phyloP scores from a whole-genome alignment of 2,329 filamentous ascomycete species.

The Colletotrichum lindemuthianum region DNA sequence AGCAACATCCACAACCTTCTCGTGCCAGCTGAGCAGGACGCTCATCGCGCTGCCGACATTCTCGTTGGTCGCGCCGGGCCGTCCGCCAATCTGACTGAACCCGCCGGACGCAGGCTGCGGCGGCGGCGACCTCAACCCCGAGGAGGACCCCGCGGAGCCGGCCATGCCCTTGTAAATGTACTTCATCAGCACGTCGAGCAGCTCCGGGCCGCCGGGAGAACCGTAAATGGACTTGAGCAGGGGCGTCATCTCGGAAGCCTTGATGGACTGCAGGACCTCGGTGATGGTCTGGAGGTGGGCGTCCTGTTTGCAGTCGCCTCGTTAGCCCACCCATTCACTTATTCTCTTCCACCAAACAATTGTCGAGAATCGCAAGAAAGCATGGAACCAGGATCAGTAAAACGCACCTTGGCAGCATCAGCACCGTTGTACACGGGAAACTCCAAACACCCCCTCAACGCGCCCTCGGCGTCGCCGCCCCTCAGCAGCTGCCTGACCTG shows the following conservation, averaged over 20 bases:
- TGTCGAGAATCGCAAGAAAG: too few relatives aligned
- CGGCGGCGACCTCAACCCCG: slow-evolving; percentile 58
- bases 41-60: slow-evolving; percentile 92
- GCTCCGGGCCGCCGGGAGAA: slow-evolving; percentile 82
- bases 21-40: slow-evolving; percentile 96
- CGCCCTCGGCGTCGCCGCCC: slow-evolving; percentile 87
- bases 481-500: slow-evolving; percentile 90
- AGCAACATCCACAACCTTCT: slow-evolving; percentile 95
- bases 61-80: slow-evolving; percentile 65
- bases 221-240: slow-evolving; percentile 84
- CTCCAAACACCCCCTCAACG: slow-evolving; percentile 84
- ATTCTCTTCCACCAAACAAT: background rate
- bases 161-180: slow-evolving; percentile 97
- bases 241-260: slow-evolving; percentile 93
- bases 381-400: background rate
- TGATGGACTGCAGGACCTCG: slow-evolving; percentile 95
- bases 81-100: slow-evolving; percentile 80
- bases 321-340: background rate
- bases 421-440: slow-evolving; percentile 79
- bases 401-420: slow-evolving; percentile 66
- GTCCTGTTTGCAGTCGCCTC: slow-evolving; percentile 63
- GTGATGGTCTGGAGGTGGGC: slow-evolving; percentile 87
- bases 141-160: slow-evolving; percentile 49
- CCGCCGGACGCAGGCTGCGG: slow-evolving; percentile 74
- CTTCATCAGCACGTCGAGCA: slow-evolving; percentile 95